phyloP scores from a whole-genome alignment of 208 protist genomes.

The Endotrypanum monterogeii region DNA sequence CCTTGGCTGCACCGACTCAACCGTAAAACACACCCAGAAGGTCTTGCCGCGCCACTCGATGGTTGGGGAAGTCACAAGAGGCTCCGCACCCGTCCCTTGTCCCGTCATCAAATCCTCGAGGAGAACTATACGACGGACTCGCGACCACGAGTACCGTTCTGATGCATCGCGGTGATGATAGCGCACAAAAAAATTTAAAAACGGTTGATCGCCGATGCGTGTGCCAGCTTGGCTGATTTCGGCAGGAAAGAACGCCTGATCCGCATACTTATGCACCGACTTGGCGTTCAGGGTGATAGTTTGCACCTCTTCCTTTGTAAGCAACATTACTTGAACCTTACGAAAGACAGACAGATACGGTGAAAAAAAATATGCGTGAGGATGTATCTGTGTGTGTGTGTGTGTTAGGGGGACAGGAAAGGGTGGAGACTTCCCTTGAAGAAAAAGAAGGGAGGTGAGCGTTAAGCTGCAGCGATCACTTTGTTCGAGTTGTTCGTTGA shows the following conservation, averaged over 20 bases:
- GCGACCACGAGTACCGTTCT: slow-evolving; percentile 61
- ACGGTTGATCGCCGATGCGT: slow-evolving; percentile 34
- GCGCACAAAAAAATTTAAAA: slow-evolving; percentile 71
- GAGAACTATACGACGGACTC: slow-evolving; percentile 37
- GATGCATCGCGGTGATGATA: slow-evolving; percentile 55
- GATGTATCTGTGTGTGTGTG: too few relatives aligned
- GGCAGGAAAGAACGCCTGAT: slow-evolving; percentile 55
- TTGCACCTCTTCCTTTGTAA: slow-evolving; percentile 44
- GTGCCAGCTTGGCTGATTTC: slow-evolving; percentile 43
- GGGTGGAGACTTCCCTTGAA: too few relatives aligned
- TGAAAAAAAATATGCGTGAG: slow-evolving; percentile 22
- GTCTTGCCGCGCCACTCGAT: slow-evolving; percentile 60
- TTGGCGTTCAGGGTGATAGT: slow-evolving; percentile 65
- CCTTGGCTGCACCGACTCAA: slow-evolving; percentile 32
- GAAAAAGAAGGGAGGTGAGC: too few relatives aligned
- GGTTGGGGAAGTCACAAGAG: slow-evolving; percentile 10
- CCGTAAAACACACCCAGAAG: slow-evolving; percentile 57
- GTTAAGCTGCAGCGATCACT: too few relatives aligned
- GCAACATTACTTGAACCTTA: slow-evolving; percentile 16
- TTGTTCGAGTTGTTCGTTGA: too few relatives aligned
- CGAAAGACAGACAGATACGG: background rate
- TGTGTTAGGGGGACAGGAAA: background rate
- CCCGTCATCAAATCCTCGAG: slow-evolving; percentile 25
- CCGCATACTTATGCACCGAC: slow-evolving; percentile 67
- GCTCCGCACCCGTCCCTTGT: background rate